Percentiles rank a stretch among this genome's conserved stretches.
phyloP scores from a whole-genome alignment of 495 filamentous ascomycete species.

The Daldinia concentrica region DNA sequence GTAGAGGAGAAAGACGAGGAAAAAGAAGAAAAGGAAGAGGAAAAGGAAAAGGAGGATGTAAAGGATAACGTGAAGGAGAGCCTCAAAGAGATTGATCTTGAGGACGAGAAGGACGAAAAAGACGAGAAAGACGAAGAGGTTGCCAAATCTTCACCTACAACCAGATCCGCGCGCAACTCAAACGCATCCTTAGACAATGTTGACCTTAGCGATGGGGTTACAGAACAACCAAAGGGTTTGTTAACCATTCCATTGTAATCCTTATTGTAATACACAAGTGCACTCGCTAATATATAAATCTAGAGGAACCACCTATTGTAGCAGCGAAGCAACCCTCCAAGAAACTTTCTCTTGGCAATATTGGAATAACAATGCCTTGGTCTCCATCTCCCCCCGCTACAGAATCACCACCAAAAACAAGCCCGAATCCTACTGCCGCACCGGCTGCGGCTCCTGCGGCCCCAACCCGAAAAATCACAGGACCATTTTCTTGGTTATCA shows the following conservation, averaged over 20 bases:
- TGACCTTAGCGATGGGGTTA: slow-evolving; percentile 65
- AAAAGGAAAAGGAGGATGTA: slow-evolving; percentile 36
- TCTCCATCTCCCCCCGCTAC: slow-evolving; percentile 47
- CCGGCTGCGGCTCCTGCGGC: slow-evolving; percentile 52
- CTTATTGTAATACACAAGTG: not conserved
- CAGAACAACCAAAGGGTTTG: slow-evolving; percentile 43
- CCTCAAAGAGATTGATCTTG: slow-evolving; percentile 8
- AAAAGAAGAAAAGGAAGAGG: slow-evolving; percentile 39
- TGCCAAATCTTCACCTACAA: slow-evolving; percentile 49
- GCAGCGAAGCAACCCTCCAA: slow-evolving; percentile 47
- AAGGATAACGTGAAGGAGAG: not conserved
- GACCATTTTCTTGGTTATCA: slow-evolving; percentile 89
- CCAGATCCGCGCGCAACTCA: slow-evolving; percentile 69
- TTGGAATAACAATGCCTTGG: slow-evolving; percentile 65
- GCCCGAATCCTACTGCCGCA: slow-evolving; percentile 53
- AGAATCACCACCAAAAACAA: slow-evolving; percentile 51
- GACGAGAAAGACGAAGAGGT: slow-evolving; percentile 41
- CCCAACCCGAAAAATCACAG: slow-evolving; percentile 71
- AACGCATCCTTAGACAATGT: slow-evolving; percentile 74
- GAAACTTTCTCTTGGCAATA: slow-evolving; percentile 58
- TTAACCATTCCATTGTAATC: not conserved
- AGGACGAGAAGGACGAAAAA: slow-evolving; percentile 38
- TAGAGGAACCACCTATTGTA: slow-evolving; percentile 24
- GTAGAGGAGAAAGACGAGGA: slow-evolving; percentile 38
- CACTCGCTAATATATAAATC: slow-evolving; percentile 12